These are phyloP conservation scores for Phytophthora aleatoria DNA, from an alignment of 352 stramenopile species.

Conservation along the genomic window DNA sequence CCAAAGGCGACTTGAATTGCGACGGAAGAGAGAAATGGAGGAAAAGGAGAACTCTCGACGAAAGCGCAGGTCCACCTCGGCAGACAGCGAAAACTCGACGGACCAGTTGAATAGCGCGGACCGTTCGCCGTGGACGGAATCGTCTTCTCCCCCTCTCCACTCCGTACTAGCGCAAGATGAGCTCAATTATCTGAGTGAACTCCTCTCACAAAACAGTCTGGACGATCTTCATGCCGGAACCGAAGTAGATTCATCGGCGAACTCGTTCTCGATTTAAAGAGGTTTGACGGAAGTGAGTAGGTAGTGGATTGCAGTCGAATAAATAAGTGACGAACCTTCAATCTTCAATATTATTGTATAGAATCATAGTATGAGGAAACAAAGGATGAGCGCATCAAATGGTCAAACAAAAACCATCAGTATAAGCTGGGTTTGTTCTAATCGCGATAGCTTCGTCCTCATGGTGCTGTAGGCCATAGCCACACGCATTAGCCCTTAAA, in stretches of 20 bases:
- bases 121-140: neutral
- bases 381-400: too few relatives aligned
- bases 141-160: slow-evolving; percentile 23
- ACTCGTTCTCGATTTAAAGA: neutral
- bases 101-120: neutral
- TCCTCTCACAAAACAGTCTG: slow-evolving; percentile 30
- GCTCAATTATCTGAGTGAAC: slow-evolving; percentile 26
- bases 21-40: slow-evolving; percentile 31
- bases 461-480: too few relatives aligned
- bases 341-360: too few relatives aligned
- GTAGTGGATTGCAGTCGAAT: neutral
- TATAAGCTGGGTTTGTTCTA: too few relatives aligned
- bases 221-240: slow-evolving; percentile 14
- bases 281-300: neutral
- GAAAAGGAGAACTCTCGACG: neutral
- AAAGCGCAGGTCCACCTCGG: slow-evolving; percentile 10
- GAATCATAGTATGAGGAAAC: too few relatives aligned
- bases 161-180: slow-evolving; percentile 27
- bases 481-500: too few relatives aligned
- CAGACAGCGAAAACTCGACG: neutral
- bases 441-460: too few relatives aligned
- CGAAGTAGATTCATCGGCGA: neutral
- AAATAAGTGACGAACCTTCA: too few relatives aligned
- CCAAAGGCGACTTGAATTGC: slow-evolving; percentile 50
- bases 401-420: too few relatives aligned